Base-by-base conservation (phyloP, 768 basidiomycete genomes). In the Leccinum variicolor region DNA sequence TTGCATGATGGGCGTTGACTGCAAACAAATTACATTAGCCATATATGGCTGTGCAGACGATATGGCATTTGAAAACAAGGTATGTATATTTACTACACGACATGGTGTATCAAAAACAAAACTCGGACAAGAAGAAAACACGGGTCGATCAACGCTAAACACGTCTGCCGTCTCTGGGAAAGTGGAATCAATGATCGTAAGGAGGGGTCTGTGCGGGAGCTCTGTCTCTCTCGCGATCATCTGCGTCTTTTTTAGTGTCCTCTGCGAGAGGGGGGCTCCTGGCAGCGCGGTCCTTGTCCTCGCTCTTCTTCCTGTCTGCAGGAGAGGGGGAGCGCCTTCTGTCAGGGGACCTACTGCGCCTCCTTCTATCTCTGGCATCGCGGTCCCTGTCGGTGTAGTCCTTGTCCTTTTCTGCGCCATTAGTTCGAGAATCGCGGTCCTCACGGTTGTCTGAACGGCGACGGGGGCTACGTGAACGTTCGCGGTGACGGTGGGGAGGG, bases 401-500 rank as follows among this genome's bases (percentile, higher is more conserved):
- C 43, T 70, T 71, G 53, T 67, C 69, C 52, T 74, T 71, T 54
- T 79, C 77, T 53, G 69, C 66, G 52, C 72, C 72, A 15, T 73
- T 68, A 56, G 74, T 76, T 1, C 71, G 68, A 33, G 71, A 65
- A 51, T 78, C 79, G 36, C 77, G 71, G 15, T 76, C 74, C 45
- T 75, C 72, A 36, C 75, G 73, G 45, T 70, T 62, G 9, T 76
- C 76, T 19, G 70, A 72, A 49, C 74, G 65, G 52, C 81, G 78
- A 62, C 81, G 79, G 48, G 82, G 83, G 66, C 81, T 81, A 50
- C 83, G 81, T 60, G 80, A 82, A 62, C 82, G 78, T 19, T 79
- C 77, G 54, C 77, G 76, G 52, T 78, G 74, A 41, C 75, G 75
- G 33, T 69, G 55, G 60, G 78, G 64, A 66, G 80, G 73, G 28